Evolutionary conservation across 2,329 filamentous ascomycete species (phyloP).

Genomic region (Ophiostoma sp.): DNA sequence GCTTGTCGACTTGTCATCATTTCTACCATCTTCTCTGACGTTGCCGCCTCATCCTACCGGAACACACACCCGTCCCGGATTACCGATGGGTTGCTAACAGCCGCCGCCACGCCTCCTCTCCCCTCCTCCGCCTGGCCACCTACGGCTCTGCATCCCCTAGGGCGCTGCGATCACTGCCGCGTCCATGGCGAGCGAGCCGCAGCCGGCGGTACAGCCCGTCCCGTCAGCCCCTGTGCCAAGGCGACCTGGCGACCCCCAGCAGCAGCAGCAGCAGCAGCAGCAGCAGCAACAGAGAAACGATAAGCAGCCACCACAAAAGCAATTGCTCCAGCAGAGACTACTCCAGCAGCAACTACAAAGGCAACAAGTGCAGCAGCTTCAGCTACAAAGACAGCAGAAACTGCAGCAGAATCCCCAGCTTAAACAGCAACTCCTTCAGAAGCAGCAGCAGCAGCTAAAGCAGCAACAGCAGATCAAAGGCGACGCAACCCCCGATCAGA

Average conservation of each 20-base stretch:
- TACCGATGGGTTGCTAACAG: conserved; percentile 13
- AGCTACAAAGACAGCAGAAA: conserved; percentile 16
- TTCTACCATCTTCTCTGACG: not conserved
- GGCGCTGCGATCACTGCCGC: not conserved
- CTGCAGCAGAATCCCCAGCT: conserved; percentile 17
- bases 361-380: conserved; percentile 14
- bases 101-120: not conserved
- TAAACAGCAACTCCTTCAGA: conserved; percentile 15
- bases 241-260: conserved; percentile 17
- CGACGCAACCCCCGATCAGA: not conserved
- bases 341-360: conserved; percentile 21
- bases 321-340: conserved; percentile 22
- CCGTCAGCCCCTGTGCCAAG: conserved; percentile 15
- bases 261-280: conserved; percentile 17
- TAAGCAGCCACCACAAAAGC: conserved; percentile 22
- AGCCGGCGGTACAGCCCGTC: conserved; percentile 19
- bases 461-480: too few species aligned
- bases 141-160: conserved; percentile 5
- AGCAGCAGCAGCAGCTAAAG: conserved; percentile 15
- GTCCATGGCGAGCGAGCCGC: conserved; percentile 24
- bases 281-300: conserved; percentile 10
- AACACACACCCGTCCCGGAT: not conserved
- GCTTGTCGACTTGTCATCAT: not conserved
- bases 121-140: conserved; percentile 4
- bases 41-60: not conserved